Base-by-base conservation (phyloP, 805 yeast genomes). In the Sungouiella blattae region DNA sequence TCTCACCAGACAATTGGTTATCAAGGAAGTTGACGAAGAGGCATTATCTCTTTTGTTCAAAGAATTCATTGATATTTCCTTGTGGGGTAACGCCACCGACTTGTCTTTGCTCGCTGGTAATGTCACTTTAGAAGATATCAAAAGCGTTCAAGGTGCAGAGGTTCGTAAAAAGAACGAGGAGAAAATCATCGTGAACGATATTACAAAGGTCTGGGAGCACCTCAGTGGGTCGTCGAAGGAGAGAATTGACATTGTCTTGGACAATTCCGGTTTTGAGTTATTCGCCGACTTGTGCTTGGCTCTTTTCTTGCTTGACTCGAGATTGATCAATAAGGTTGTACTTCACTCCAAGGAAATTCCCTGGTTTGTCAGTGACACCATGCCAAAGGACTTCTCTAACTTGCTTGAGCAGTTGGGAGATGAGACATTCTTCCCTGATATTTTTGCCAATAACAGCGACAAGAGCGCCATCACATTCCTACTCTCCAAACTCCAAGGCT, bases 41-140 rank as follows among this genome's bases (percentile, higher is more conserved):
- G 57, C 72, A 0, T 58, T 80, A 43, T 58, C 69, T 41, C 49
- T 82, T 9, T 64, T 87, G 29, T 89, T 88, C 67, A 75, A 71
- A 42, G 99, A 93, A 57, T 84, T 89, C 43, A 62, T 85, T 28
- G 95, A 88, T 55, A 77, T 91, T 36, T 86, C 96, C 0, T 63
- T 93, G 35, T 93, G 99, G 99, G 99, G 99, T 18, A 93, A 93
- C 60, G 97, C 98, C 13, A 87, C 97, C 4, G 99, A 93, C 60
- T 72, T 93, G 53, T 87, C 97, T 0, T 66, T 94, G 35, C 69
- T 93, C 43, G 89, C 94, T 4, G 88, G 86, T 40, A 87, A 91
- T n/a, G 78, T 88, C 6, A 54, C 70, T 2, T 57, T 87, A 18
- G 96, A 89, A 30, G 96, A 93, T 46, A 83, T 93, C 51, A 84